phyloP scores from a whole-genome alignment of 306 rosid genomes.

The Trifolium subterraneum region DNA sequence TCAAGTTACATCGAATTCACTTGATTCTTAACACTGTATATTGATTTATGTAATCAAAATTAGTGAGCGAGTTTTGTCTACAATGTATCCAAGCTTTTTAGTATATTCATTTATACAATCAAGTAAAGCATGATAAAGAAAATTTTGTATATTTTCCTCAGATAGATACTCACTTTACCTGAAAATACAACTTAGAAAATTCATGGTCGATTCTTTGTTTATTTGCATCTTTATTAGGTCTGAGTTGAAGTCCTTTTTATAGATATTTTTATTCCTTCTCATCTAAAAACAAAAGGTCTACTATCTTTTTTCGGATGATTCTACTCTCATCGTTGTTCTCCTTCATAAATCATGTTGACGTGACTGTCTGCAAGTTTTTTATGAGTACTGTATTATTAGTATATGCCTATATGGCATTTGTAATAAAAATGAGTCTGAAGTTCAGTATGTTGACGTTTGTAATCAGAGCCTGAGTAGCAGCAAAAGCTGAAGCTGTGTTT shows the following conservation, averaged over 20 bases:
- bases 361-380: background rate
- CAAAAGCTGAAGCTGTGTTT: no score
- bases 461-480: no score
- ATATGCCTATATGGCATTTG: background rate
- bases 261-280: no score
- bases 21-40: constrained; percentile 26
- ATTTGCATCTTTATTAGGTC: no score
- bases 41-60: constrained; percentile 34
- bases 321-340: no score
- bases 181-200: no score
- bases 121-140: constrained; percentile 30
- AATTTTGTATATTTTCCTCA: background rate
- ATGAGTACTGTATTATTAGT: background rate
- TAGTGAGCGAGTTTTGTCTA: constrained; percentile 5
- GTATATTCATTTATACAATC: constrained; percentile 13
- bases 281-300: no score
- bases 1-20: constrained; percentile 31
- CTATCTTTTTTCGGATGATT: no score
- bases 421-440: no score
- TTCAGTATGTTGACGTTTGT: background rate
- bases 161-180: background rate
- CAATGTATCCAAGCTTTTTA: constrained; percentile 30
- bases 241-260: no score
- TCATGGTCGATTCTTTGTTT: no score
- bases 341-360: no score